Percentiles rank a stretch among this genome's conserved stretches.
Evolutionary conservation across 768 basidiomycete genomes (phyloP).

Genomic region (Hebeloma cylindrosporum): DNA sequence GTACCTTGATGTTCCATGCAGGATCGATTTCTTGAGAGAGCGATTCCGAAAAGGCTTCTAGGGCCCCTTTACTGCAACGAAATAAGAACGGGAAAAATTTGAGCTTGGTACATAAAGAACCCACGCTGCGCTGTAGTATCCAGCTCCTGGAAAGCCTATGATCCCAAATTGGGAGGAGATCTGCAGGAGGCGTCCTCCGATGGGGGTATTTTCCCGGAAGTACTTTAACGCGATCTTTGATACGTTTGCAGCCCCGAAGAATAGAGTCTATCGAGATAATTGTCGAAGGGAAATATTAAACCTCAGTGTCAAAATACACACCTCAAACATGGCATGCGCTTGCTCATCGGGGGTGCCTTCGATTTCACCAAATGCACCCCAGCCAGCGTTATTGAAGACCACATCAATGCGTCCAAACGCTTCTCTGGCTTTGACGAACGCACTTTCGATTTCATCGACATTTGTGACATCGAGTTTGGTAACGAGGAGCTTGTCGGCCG

Average conservation of each 20-base stretch:
- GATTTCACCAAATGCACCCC: constrained; percentile 34
- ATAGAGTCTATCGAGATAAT: background rate
- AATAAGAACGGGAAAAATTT: background rate
- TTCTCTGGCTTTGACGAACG: constrained; percentile 32
- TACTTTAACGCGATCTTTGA: constrained; percentile 28
- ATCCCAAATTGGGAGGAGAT: no score
- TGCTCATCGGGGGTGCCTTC: constrained; percentile 33
- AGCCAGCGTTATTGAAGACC: constrained; percentile 47
- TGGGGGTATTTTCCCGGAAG: constrained; percentile 29
- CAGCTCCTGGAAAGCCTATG: constrained; percentile 27
- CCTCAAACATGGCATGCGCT: constrained; percentile 38
- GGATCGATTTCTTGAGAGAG: constrained; percentile 15
- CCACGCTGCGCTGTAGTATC: constrained; percentile 36
- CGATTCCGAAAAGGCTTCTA: constrained; percentile 20
- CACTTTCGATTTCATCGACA: constrained; percentile 29
- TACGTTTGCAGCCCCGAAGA: constrained; percentile 12
- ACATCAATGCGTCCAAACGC: constrained; percentile 44
- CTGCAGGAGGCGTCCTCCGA: no score
- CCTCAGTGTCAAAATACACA: constrained; percentile 39
- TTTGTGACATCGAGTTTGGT: constrained; percentile 30
- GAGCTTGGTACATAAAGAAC: constrained; percentile 36
- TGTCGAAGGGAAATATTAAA: constrained; percentile 6
- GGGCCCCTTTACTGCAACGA: constrained; percentile 12
- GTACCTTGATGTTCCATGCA: constrained; percentile 21
- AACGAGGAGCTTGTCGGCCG: constrained; percentile 28